These are phyloP conservation scores for Dictyostelium citrinum DNA, from an alignment of 78 protist species.

Conservation along the genomic window DNA sequence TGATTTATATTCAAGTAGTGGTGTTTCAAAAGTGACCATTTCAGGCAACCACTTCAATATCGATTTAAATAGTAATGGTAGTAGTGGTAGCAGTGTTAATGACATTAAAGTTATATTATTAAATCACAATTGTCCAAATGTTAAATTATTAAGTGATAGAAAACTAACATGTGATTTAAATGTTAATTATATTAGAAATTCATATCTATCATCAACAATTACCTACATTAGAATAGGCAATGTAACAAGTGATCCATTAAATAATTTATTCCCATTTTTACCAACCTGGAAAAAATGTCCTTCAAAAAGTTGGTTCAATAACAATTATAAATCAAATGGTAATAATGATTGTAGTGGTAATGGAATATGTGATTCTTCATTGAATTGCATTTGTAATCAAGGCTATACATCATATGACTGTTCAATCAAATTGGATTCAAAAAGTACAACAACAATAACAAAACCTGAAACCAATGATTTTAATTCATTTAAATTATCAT, in stretches of 20 bases:
- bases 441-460: not conserved
- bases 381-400: not conserved
- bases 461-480: not conserved
- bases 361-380: not conserved
- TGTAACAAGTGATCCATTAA: not conserved
- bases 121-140: not conserved
- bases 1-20: not conserved
- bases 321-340: not conserved
- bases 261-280: not conserved
- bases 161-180: not conserved
- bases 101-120: not conserved
- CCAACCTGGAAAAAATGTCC: not conserved
- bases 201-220: not conserved
- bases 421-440: not conserved
- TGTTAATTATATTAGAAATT: not conserved
- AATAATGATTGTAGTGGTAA: not conserved
- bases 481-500: not conserved
- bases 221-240: not conserved
- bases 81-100: not conserved
- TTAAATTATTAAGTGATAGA: not conserved
- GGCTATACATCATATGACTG: constrained; percentile 5
- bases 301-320: not conserved
- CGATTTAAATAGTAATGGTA: not conserved
- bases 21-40: not conserved
- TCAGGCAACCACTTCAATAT: not conserved